Percentiles rank a stretch among this genome's conserved stretches.
phyloP scores from a whole-genome alignment of 495 filamentous ascomycete genomes.

The Hypoxylon subgilvum region DNA sequence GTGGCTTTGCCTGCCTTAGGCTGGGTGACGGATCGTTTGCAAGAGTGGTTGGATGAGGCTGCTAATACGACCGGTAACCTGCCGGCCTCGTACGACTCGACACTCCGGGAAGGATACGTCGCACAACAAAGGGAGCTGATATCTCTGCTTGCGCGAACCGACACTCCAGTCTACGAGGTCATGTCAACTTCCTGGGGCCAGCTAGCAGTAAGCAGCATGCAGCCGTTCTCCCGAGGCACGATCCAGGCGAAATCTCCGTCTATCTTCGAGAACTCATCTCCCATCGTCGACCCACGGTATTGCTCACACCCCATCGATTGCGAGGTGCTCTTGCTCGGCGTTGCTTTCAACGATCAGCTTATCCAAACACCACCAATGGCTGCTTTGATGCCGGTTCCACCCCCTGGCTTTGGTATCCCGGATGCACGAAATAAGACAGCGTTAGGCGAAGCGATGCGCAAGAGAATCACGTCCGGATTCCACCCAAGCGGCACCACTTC shows the following conservation, averaged over 20 bases:
- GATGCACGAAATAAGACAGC: constrained; percentile 35
- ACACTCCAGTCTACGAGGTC: constrained; percentile 47
- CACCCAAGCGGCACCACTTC: constrained; percentile 46
- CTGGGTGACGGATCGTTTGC: constrained; percentile 24
- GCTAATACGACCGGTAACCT: constrained; percentile 39
- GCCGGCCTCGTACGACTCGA: constrained; percentile 42
- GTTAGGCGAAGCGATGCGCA: constrained; percentile 32
- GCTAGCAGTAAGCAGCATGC: constrained; percentile 40
- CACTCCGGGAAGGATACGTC: constrained; percentile 49
- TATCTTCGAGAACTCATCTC: constrained; percentile 32
- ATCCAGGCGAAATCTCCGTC: constrained; percentile 33
- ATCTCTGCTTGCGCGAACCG: constrained; percentile 43
- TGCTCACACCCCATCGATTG: constrained; percentile 52
- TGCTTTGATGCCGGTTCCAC: constrained; percentile 37
- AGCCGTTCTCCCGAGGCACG: constrained; percentile 35
- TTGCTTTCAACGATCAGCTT: constrained; percentile 46
- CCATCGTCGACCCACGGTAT: constrained; percentile 44
- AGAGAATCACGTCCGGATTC: constrained; percentile 40
- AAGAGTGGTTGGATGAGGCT: constrained; percentile 22
- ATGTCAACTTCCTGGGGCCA: constrained; percentile 50
- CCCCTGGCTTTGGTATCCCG: constrained; percentile 33
- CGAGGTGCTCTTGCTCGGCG: constrained; percentile 45
- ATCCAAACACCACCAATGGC: constrained; percentile 45
- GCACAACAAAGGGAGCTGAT: constrained; percentile 44
- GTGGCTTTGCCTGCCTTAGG: constrained; percentile 50